Evolutionary conservation across 2,329 filamentous ascomycete species (phyloP), one percentile per base, ranked within the genome.

Genomic region (Stenocarpella maydis): DNA sequence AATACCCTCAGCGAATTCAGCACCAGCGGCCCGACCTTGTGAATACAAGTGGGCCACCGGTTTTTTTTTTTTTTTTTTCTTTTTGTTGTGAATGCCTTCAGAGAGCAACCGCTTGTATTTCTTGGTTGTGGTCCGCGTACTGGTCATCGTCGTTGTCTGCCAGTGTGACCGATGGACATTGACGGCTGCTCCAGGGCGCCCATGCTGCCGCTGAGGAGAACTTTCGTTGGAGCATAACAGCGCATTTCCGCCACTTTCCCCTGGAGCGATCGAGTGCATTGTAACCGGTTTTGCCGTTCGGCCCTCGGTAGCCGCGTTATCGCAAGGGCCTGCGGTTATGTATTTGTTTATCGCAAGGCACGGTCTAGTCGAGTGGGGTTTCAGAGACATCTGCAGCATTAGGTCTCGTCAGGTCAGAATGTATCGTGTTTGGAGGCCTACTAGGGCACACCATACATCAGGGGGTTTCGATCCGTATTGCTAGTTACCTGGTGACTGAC

Each of bases 301-400:
- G 28, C 12, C 21, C 19, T 49, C 14, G 26, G 12, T 37, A 14
- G 15, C 14, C 19, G 43, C 19, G 24, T 17, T n/a, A 21, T 63
- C 28, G 43, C 26, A 47, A 24, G 17, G 5, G 14, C 31, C 39
- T 47, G 31, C 41, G 12, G 26, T 26, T 47, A 47, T 34, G 58
- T 12, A 61, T 12, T 12, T 47, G 12, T 12, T 8, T 49, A 9
- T 61, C 12, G 58, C 41, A 47, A 24, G 15, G 28, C 12, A 49
- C 14, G 43, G 14, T 12, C 37, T 31, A 43, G n/a, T 37, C 43
- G 58, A 34, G 19, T 37, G 58, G 43, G 31, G 15, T 28, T 49
- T 63, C n/a, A 9, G 28, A 21, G 43, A 28, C 43, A 63, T 26
- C 58, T 63, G 58, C 58, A 47, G 41, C 58, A 19, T 49, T 12